A percentile compares a stretch with the other conserved stretches of the same genome.
phyloP scores from a whole-genome alignment of 2,329 filamentous ascomycete genomes.

The Colletotrichum tabaci region DNA sequence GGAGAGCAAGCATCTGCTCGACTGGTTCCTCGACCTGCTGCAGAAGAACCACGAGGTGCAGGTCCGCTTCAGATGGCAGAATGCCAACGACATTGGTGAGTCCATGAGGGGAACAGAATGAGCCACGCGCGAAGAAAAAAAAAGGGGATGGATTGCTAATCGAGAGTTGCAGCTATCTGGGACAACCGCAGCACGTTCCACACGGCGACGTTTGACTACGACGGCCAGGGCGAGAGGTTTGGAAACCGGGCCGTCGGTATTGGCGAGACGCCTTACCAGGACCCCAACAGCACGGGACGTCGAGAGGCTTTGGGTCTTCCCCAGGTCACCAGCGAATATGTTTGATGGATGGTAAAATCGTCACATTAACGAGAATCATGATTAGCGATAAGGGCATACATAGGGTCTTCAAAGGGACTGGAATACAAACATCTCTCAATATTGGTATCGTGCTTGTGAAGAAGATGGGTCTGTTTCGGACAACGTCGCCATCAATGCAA shows the following conservation, averaged over 20 bases:
- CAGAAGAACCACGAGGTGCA: slow-evolving; percentile 65
- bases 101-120: background rate
- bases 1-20: slow-evolving; percentile 59
- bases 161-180: slow-evolving; percentile 64
- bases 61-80: slow-evolving; percentile 62
- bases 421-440: no score
- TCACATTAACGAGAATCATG: background rate
- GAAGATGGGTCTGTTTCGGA: no score
- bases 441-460: no score
- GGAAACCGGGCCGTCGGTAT: slow-evolving; percentile 69
- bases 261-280: slow-evolving; percentile 69
- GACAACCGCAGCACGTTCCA: slow-evolving; percentile 73
- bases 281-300: slow-evolving; percentile 62
- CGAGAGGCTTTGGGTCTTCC: slow-evolving; percentile 22
- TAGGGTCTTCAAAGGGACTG: no score
- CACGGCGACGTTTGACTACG: slow-evolving; percentile 72
- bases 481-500: no score
- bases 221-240: slow-evolving; percentile 63
- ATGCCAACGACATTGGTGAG: slow-evolving; percentile 56
- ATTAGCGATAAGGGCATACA: background rate
- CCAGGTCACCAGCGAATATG: slow-evolving; percentile 13
- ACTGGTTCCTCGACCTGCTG: slow-evolving; percentile 58
- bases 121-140: no score
- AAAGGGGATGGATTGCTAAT: background rate
- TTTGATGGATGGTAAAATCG: background rate